These are phyloP conservation scores for Syzygium aqueum DNA, from an alignment of 345 rosid species.

Conservation along the genomic window DNA sequence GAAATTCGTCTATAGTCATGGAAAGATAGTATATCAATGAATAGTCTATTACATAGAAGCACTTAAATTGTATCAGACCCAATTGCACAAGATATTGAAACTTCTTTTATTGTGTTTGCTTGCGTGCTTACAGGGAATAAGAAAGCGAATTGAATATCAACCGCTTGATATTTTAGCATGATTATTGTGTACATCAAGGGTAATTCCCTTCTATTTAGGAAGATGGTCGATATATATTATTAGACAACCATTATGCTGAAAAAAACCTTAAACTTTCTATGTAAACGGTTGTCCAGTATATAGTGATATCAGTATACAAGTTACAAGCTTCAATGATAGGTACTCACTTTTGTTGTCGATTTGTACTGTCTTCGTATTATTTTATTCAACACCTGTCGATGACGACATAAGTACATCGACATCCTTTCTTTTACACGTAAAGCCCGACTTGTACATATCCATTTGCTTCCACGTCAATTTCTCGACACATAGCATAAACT, in stretches of 20 bases:
- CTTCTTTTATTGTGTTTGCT: not conserved
- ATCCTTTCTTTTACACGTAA: not conserved
- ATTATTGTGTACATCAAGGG: not conserved
- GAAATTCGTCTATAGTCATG: not conserved
- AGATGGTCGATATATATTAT: not conserved
- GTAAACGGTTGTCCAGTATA: accelerated
- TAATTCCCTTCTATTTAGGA: not conserved
- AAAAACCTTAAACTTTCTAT: not conserved
- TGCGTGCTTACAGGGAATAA: not conserved
- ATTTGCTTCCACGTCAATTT: not conserved
- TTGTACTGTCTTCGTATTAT: not conserved
- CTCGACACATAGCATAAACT: not conserved
- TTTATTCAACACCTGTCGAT: not conserved
- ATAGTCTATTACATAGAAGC: not conserved
- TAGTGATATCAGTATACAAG: not conserved
- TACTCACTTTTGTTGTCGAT: not conserved
- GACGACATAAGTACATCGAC: not conserved
- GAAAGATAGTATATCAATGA: not conserved
- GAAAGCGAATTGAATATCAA: not conserved
- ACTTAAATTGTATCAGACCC: not conserved
- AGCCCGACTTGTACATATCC: not conserved
- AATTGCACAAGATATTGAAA: not conserved
- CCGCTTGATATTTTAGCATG: accelerated
- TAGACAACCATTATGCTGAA: not conserved
- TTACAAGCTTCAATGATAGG: not conserved